Base-by-base conservation (phyloP, 2,329 filamentous ascomycete genomes). In the Alternaria triticimaculans region DNA sequence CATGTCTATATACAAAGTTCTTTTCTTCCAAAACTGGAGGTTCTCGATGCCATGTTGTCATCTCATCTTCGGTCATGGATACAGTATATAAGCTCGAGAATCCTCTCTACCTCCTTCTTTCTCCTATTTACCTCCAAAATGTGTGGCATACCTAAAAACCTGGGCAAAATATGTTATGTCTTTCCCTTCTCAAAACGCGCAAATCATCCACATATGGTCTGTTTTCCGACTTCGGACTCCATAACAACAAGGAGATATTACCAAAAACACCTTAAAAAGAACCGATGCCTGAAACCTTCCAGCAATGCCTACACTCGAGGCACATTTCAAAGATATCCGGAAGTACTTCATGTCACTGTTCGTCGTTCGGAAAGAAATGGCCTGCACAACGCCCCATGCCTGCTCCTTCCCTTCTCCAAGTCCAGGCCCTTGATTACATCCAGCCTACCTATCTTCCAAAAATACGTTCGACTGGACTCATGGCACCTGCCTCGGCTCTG, bases 1-100 rank as follows among this genome's bases (percentile, higher is more conserved):
- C 4, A 41, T 41, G 15, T 5, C 2, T 18, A 0, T 5, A 3
- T 41, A 41, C n/a, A 18, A 11, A 0, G 2, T 11, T 41, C 0
- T 18, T 0, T 18, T 18, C 0, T 6, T 18, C 37, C 37, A 9
- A 41, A 18, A 10, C 0, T 41, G 9, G 2, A 11, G 10, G 8
- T 2, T 10, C 4, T 4, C 9, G 33, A 41, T 18, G 33, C 7
- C 33, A 41, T 18, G 33, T n/a, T 10, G 33, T 41, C 15, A 41
- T 41, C 33, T 41, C 33, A 18, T 41, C 15, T 18, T 41, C 2
- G 5, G 8, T 10, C 15, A 18, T 0, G 9, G 4, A 3, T 8
- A 15, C 15, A 41, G 33, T 41, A 41, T 18, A 41, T 18, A 41
- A 41, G 8, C 33, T 41, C 15, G 0, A n/a, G 0, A n/a, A 2